These are phyloP conservation scores for Hypomontagnella submonticulosa DNA, from an alignment of 495 filamentous ascomycete genomes.

Conservation along the genomic window DNA sequence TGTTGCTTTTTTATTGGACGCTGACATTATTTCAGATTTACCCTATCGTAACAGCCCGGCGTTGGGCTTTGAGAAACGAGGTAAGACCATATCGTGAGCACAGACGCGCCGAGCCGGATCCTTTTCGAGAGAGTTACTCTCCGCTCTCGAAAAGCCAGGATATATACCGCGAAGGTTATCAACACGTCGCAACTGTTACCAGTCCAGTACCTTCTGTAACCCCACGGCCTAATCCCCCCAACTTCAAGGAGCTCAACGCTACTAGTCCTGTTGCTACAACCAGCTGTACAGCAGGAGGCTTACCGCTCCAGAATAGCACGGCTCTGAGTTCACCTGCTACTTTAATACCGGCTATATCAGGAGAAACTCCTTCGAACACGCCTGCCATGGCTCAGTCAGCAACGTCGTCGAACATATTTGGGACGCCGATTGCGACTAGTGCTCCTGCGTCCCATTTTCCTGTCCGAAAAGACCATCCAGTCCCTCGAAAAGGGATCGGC, in stretches of 20 bases:
- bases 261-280: conserved; percentile 21
- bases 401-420: conserved; percentile 56
- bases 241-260: conserved; percentile 47
- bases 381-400: conserved; percentile 29
- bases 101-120: conserved; percentile 7
- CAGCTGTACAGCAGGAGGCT: conserved; percentile 7
- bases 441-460: conserved; percentile 66
- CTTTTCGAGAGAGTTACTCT: conserved; percentile 21
- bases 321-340: conserved; percentile 15
- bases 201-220: conserved; percentile 22
- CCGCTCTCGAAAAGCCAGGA: conserved; percentile 9
- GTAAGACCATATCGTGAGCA: conserved; percentile 13
- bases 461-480: conserved; percentile 58
- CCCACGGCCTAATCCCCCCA: conserved; percentile 30
- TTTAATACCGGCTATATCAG: background rate
- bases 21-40: conserved; percentile 45
- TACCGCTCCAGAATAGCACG: conserved; percentile 22
- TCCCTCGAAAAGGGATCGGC: conserved; percentile 52
- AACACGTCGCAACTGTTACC: conserved; percentile 13
- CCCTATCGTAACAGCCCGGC: conserved; percentile 27
- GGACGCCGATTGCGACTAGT: conserved; percentile 68
- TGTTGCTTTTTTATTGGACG: conserved; percentile 37
- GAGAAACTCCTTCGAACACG: conserved; percentile 17
- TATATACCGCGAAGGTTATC: conserved; percentile 33
- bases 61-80: conserved; percentile 10